Evolutionary conservation across 2,329 filamentous ascomycete genomes (phyloP), one percentile per base, ranked within the genome.

Genomic region (Capronia americana): DNA sequence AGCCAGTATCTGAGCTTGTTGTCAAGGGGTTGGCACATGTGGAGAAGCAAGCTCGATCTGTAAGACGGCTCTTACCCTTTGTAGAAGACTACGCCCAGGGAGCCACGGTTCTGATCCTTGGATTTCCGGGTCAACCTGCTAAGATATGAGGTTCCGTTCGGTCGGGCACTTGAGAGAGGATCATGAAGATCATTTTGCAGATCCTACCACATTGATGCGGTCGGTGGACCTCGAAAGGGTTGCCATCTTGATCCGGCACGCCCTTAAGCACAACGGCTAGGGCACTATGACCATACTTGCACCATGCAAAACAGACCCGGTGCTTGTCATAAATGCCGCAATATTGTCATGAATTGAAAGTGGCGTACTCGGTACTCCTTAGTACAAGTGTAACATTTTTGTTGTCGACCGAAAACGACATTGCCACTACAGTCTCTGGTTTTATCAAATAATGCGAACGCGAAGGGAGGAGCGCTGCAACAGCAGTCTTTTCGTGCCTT

Each of bases 101-200:
- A n/a, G 38, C 17, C 17, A n/a, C 5, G 14, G 14, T 44, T n/a
- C n/a, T 44, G 24, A 51, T 34, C 28, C 26, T 38, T 28, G 53
- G 28, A 38, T 20, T n/a, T 8, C 28, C 10, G 23, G 10, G 28
- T 20, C 17, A 20, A 24, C n/a, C 20, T 34, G 20, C 53, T 56
- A 23, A 34, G 28, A 32, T 11, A 53, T 57, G 30, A 23, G 53
- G 54, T 57, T 50, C 61, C 53, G 30, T 30, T 50, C 41, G 44
- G 54, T 44, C 53, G 61, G 61, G 38, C 44, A 32, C 53, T 28
- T 28, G 6, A 23, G 14, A 53, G 28, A 44, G 46, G 53, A 63
- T 57, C 41, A 63, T 34, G 60, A 46, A 44, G 53, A 56, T 62
- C 60, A 32, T 55, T 32, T 26, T 34, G 61, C 61, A 46, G 61